Conservation (phyloP, 1,284 basidiomycete genomes). For the Volvariella surrecta region DNA sequence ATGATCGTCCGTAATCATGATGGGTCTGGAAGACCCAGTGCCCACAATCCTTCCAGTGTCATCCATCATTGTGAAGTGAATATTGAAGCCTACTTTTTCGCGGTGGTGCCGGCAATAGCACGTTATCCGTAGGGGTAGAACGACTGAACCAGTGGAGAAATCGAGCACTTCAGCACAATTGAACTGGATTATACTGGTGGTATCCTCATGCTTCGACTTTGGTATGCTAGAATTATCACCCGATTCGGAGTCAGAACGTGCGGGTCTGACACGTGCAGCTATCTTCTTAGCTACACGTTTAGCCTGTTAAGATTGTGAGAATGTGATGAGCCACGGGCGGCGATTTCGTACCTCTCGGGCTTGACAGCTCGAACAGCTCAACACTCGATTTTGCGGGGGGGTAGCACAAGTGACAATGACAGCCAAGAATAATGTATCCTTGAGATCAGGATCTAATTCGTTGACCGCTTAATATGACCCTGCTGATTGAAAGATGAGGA, state of each 20-base stretch:
- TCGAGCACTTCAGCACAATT: constrained; percentile 92
- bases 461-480: too few species aligned
- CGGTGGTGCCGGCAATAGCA: constrained; percentile 99
- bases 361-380: constrained; percentile 80
- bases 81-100: constrained; percentile 93
- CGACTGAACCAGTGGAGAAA: constrained; percentile 81
- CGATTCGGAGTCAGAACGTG: constrained; percentile 70
- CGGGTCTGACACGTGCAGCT: constrained; percentile 69
- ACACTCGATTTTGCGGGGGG: constrained; percentile 69
- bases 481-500: constrained; percentile 4
- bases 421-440: constrained; percentile 65
- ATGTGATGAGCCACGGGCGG: constrained; percentile 1
- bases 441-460: constrained; percentile 52
- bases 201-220: constrained; percentile 52
- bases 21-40: constrained; percentile 78
- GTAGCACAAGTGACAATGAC: constrained; percentile 68
- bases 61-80: constrained; percentile 87
- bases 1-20: constrained; percentile 99
- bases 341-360: constrained; percentile 60
- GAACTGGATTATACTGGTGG: constrained; percentile 87
- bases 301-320: constrained; percentile 35
- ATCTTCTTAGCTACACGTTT: constrained; percentile 85
- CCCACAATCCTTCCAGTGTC: constrained; percentile 77
- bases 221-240: constrained; percentile 39
- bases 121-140: constrained; percentile 91